Conservation (phyloP, 164 flowering plant species). For the Hamamelis virginiana region DNA sequence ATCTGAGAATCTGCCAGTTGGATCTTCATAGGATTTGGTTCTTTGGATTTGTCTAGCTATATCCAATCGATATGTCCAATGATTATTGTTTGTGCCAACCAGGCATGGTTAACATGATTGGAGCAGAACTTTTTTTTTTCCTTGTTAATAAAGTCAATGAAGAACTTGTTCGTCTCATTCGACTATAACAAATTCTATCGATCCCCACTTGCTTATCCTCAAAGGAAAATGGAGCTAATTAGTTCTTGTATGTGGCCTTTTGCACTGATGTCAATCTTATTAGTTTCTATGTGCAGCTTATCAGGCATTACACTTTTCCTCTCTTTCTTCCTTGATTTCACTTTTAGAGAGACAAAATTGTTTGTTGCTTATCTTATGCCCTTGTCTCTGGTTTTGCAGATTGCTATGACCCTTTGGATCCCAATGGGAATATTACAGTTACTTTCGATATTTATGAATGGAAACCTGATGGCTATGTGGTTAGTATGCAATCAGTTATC, state of each 20-base stretch:
- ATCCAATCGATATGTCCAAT: constrained; percentile 17
- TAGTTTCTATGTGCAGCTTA: constrained; percentile 23
- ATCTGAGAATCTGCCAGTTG: background rate
- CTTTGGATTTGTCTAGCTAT: background rate
- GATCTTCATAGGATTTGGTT: background rate
- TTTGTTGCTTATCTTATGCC: background rate
- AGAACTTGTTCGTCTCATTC: constrained; percentile 2
- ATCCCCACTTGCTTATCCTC: constrained; percentile 1
- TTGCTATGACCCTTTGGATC: constrained; percentile 69
- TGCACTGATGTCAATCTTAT: constrained; percentile 17
- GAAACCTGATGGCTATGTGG: constrained; percentile 48
- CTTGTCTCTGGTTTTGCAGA: constrained; percentile 31
- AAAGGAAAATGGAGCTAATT: constrained; percentile 21
- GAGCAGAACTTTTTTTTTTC: background rate
- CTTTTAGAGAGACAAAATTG: background rate
- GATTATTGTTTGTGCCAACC: constrained; percentile 13
- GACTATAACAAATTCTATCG: background rate
- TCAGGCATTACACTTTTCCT: constrained; percentile 29
- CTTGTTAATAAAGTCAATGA: constrained; percentile 1
- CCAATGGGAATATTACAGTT: constrained; percentile 59
- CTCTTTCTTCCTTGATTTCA: constrained; percentile 2
- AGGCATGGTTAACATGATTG: background rate
- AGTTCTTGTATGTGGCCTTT: constrained; percentile 1
- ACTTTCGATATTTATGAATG: constrained; percentile 45
- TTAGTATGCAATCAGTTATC: constrained; percentile 21